A percentile compares a stretch with the other conserved stretches of the same genome.
Conservation (phyloP, 140 eudicot species). For the Oenanthe javanica region DNA sequence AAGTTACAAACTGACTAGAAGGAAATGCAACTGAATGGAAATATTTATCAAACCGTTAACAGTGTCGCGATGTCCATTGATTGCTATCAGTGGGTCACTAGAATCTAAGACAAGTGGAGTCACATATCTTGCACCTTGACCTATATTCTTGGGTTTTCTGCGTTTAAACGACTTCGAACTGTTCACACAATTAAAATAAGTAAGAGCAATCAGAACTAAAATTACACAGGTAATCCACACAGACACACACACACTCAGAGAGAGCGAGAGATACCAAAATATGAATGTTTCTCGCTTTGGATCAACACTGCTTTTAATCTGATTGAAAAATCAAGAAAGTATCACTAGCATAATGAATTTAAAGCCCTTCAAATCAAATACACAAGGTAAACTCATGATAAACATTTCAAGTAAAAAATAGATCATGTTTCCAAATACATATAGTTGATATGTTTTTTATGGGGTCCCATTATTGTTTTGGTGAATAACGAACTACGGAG, state of each 20-base stretch:
- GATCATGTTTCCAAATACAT: background rate
- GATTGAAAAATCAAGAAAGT: conserved; percentile 13
- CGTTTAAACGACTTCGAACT: conserved; percentile 49
- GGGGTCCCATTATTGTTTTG: background rate
- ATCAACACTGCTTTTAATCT: conserved; percentile 57
- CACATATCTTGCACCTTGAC: conserved; percentile 36
- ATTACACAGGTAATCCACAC: background rate
- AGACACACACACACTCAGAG: background rate
- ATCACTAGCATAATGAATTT: background rate
- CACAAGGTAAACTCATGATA: background rate
- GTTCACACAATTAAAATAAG: conserved; percentile 1
- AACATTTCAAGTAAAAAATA: background rate
- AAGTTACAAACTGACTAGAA: background rate
- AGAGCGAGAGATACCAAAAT: conserved; percentile 40
- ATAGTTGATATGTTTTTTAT: background rate
- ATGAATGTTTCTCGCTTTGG: conserved; percentile 50
- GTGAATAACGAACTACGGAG: background rate
- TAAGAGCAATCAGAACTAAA: background rate
- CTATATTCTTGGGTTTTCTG: conserved; percentile 26
- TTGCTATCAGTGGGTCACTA: conserved; percentile 27
- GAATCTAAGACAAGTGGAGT: conserved; percentile 37
- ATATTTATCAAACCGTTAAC: conserved; percentile 31
- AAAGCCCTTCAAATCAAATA: background rate
- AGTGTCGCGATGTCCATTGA: conserved; percentile 36
- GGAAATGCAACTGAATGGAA: background rate